Conservation (phyloP, 768 basidiomycete species). For the Tylopilus sp. region DNA sequence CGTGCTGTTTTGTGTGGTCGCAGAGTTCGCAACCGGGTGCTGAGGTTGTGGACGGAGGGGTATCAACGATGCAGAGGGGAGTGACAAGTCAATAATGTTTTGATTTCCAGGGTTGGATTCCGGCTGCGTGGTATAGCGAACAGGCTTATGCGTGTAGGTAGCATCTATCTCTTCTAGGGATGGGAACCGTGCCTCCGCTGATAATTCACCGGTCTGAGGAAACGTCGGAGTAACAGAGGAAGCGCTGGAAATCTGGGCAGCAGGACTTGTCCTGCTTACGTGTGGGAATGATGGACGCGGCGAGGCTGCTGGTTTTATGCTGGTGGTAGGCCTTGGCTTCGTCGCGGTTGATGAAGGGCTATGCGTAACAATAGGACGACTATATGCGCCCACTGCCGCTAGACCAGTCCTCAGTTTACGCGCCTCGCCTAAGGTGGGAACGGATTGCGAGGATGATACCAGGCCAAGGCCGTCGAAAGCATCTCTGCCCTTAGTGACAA, state of each 20-base stretch:
- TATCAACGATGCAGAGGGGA: slow-evolving; percentile 21
- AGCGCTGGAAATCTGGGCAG: slow-evolving; percentile 33
- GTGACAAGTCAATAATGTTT: slow-evolving; percentile 21
- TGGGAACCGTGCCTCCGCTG: slow-evolving; percentile 76
- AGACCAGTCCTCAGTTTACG: slow-evolving; percentile 68
- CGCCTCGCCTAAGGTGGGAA: slow-evolving; percentile 74
- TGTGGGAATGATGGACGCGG: slow-evolving; percentile 26
- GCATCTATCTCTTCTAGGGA: slow-evolving; percentile 83
- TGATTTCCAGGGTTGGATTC: slow-evolving; percentile 13
- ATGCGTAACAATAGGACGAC: slow-evolving; percentile 14
- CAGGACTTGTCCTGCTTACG: slow-evolving; percentile 11
- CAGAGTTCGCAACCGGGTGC: slow-evolving; percentile 13
- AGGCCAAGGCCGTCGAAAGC: slow-evolving; percentile 78
- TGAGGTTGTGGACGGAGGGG: slow-evolving; percentile 21
- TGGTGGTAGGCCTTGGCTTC: slow-evolving; percentile 20
- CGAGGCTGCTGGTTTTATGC: slow-evolving; percentile 26
- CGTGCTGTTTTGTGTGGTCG: slow-evolving; percentile 35
- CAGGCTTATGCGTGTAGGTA: slow-evolving; percentile 23
- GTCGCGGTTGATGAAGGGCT: slow-evolving; percentile 16
- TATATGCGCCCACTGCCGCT: slow-evolving; percentile 45
- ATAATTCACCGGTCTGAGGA: slow-evolving; percentile 38
- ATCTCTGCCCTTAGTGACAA: slow-evolving; percentile 49
- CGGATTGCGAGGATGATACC: slow-evolving; percentile 39
- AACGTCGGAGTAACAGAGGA: slow-evolving; percentile 33
- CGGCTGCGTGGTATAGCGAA: slow-evolving; percentile 15